phyloP scores from a whole-genome alignment of 208 protist genomes.

The Leptomonas pyrrhocoris region DNA sequence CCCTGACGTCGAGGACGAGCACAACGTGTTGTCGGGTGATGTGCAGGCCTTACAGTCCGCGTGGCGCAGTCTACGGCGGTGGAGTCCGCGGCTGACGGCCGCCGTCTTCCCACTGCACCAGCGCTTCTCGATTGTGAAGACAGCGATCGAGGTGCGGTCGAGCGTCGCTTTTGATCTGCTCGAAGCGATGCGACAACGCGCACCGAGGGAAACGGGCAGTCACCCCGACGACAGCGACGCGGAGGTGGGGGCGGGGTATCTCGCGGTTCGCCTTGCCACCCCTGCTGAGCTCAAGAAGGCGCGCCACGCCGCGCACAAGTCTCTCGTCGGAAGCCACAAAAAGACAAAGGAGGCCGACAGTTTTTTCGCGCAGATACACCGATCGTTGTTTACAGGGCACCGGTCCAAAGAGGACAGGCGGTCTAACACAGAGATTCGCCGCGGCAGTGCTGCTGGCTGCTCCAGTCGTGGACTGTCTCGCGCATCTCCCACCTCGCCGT shows the following conservation, averaged over 20 bases:
- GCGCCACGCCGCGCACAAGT: background rate
- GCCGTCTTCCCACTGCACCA: conserved; percentile 16
- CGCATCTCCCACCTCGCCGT: background rate
- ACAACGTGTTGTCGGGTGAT: background rate
- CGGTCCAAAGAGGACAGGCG: conserved; percentile 5
- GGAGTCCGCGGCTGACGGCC: background rate
- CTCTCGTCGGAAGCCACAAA: background rate
- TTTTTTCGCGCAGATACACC: conserved; percentile 5
- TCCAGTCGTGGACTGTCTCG: too few relatives aligned
- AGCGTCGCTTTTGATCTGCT: conserved; percentile 17
- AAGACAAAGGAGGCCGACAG: background rate
- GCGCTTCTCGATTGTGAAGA: conserved; percentile 6
- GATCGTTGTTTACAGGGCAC: background rate
- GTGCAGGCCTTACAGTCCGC: background rate
- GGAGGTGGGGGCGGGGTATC: background rate
- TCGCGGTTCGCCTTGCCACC: conserved; percentile 2
- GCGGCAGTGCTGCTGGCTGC: too few relatives aligned
- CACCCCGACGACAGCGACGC: background rate
- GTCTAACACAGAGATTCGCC: background rate
- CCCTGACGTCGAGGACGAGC: background rate
- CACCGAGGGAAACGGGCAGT: background rate
- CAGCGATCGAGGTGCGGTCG: conserved; percentile 2
- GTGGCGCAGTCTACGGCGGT: background rate
- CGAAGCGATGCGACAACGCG: background rate
- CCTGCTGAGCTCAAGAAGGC: conserved; percentile 9